These are phyloP conservation scores for Saprolegnia diclina DNA, from an alignment of 352 stramenopile genomes.

Conservation along the genomic window DNA sequence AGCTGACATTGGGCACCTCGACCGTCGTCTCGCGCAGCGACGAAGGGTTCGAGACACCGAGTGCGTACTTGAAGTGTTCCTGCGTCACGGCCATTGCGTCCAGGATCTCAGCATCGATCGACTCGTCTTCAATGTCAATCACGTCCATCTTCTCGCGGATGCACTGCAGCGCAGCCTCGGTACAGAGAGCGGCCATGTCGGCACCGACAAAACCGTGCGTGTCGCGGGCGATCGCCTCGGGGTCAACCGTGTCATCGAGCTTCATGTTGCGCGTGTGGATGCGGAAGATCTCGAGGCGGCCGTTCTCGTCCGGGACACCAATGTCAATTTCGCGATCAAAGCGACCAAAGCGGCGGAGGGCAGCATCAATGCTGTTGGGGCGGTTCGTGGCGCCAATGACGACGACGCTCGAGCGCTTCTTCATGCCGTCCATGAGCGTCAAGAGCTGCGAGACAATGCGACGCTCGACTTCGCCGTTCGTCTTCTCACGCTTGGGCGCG, in stretches of 20 bases:
- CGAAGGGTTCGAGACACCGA: slow-evolving; percentile 97
- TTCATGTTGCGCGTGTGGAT: slow-evolving; percentile 99
- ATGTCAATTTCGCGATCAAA: slow-evolving; percentile 99
- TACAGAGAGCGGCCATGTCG: slow-evolving; percentile 99
- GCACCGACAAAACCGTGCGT: slow-evolving; percentile 99
- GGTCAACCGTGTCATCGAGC: slow-evolving; percentile 98
- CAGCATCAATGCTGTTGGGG: slow-evolving; percentile 98
- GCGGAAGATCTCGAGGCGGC: slow-evolving; percentile 97
- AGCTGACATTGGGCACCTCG: slow-evolving; percentile 97
- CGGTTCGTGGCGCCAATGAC: slow-evolving; percentile 99
- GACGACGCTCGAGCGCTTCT: slow-evolving; percentile 91
- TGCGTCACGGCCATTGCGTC: slow-evolving; percentile 98
- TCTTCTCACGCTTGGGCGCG: slow-evolving; percentile 98
- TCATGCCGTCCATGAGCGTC: slow-evolving; percentile 98
- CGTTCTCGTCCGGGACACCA: slow-evolving; percentile 98
- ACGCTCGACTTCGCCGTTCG: slow-evolving; percentile 98
- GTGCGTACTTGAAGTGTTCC: slow-evolving; percentile 98
- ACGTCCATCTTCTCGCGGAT: slow-evolving; percentile 99
- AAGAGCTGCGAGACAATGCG: slow-evolving; percentile 98
- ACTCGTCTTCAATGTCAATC: slow-evolving; percentile 99
- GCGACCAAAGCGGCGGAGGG: slow-evolving; percentile 96
- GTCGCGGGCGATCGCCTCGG: slow-evolving; percentile 95
- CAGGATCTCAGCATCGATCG: slow-evolving; percentile 98
- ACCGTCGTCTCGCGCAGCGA: slow-evolving; percentile 98
- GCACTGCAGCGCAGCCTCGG: slow-evolving; percentile 97